Evolutionary conservation across 2,329 filamentous ascomycete genomes (phyloP), one percentile per base, ranked within the genome.

Genomic region (Elsinoe necatrix): DNA sequence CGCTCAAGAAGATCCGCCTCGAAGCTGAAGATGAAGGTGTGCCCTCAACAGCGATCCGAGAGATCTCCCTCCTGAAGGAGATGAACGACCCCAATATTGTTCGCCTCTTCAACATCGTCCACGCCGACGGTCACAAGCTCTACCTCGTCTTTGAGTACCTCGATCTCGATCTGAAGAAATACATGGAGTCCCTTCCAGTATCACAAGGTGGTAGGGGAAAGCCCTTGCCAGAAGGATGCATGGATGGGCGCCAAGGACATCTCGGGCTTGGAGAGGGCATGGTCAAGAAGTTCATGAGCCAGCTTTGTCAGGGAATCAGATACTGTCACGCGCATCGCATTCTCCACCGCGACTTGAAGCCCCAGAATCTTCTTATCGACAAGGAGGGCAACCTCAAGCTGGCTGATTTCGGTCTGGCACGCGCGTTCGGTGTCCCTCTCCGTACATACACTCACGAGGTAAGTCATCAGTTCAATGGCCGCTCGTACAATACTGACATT

Each of bases 241-340:
- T 69, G 64, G 81, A 85, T 45, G 81, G 80, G 20, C 69, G 81
- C 52, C 73, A 88, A 56, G 77, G 80, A 68, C 77, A 80, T 59
- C 76, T 93, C 64, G 87, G 87, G 4, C 76, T 95, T 58, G 86
- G 86, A 57, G 82, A 87, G 54, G 80, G 80, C 56, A 91, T 95
- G 79, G 68, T 95, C 64, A 92, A 92, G 76, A 92, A 89, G 73
- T 95, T 95, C 75, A 95, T 95, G 86, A 83, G 81, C 66, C 89
- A 95, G 73, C 66, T 98, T 29, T 83, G 97, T 60, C 85, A 89
- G 66, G 93, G 93, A 56, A 96, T 97, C 67, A 91, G 93, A 60
- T 98, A 97, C 70, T 98, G 93, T 75, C 93, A 98, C 74, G 89
- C 95, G 65, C 97, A 97, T 71, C 82, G 93, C 59, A 93, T 98